Base-by-base conservation (phyloP, 805 yeast species). In the Zygotorulaspora chibaensis region DNA sequence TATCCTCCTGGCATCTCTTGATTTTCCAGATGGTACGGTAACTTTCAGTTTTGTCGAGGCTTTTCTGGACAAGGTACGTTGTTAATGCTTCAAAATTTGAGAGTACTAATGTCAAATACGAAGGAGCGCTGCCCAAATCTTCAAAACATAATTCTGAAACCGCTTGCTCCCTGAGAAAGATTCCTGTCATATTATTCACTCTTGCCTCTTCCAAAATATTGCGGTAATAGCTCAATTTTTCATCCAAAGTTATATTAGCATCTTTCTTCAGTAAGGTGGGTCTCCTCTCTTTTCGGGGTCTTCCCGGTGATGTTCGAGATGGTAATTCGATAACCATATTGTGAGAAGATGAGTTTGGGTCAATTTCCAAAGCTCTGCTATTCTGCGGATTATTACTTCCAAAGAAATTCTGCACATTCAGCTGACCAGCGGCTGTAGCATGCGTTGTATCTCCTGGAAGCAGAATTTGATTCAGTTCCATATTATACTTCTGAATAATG, bases 11-110 rank as follows among this genome's bases (percentile, higher is more conserved):
- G n/a, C 39, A 26, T 23, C 55, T 46, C 23, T 38, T 35, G 28
- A 48, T 45, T 31, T 40, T 46, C 57, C 57, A 54, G 13, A 54
- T 37, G 9, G 57, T 51, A 33, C 57, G 46, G 17, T 49, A 54
- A 26, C 50, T 45, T 9, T 43, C 38, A 6, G 27, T 8, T 15
- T 28, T 38, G 16, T 26, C 37, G 28, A 38, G 30, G 26, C 28
- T 34, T 29, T 38, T 45, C 18, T 15, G 25, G 15, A 33, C 40
- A 7, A 48, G 35, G 11, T 42, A 30, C 16, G 40, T 38, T n/a
- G 27, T 26, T 16, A 48, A 34, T 8, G 27, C 40, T 27, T 45
- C 45, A 23, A 48, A 45, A 23, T 48, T 48, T n/a, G 45, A 43
- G 12, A 45, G 34, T 16, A 33, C 36, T 18, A 42, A 42, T 13